phyloP scores from a whole-genome alignment of 352 stramenopile species.

The Pythium utonaiense region DNA sequence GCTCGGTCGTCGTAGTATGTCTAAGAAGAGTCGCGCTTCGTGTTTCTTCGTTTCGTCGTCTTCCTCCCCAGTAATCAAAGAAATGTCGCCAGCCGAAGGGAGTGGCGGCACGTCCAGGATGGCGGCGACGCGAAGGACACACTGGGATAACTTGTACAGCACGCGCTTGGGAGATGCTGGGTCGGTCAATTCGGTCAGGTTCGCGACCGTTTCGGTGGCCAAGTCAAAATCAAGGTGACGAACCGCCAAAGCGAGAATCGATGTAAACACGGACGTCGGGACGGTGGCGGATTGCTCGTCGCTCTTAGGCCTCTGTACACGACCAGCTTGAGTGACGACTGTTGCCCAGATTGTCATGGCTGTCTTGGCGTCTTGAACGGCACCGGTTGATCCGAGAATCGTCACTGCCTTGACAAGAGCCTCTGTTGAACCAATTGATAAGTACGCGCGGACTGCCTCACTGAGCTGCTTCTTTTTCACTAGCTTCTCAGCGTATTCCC shows the following conservation, averaged over 20 bases:
- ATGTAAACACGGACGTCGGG: constrained; percentile 28
- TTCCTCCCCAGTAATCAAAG: neutral
- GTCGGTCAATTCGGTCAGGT: neutral
- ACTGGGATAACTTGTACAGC: neutral
- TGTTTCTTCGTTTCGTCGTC: neutral
- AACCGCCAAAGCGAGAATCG: constrained; percentile 32
- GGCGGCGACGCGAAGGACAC: neutral
- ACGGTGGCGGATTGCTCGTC: neutral
- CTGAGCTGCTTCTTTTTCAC: constrained; percentile 23
- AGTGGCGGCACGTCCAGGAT: neutral
- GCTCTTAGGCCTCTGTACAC: neutral
- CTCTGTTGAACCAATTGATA: constrained; percentile 6
- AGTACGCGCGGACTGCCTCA: constrained; percentile 1
- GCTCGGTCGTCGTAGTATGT: neutral
- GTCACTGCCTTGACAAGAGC: constrained; percentile 6
- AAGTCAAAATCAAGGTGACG: constrained; percentile 19
- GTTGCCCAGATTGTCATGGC: neutral
- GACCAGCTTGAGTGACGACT: neutral
- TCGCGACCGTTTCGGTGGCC: constrained; percentile 16
- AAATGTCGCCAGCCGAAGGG: neutral
- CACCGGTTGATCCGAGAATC: constrained; percentile 2
- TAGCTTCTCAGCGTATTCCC: constrained; percentile 38
- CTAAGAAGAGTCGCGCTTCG: neutral
- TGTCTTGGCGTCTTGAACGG: constrained; percentile 2
- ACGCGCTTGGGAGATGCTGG: neutral